A percentile compares a stretch with the other conserved stretches of the same genome.
These are phyloP conservation scores for Gleditsia sinensis DNA, from an alignment of 306 rosid species.

Conservation along the genomic window DNA sequence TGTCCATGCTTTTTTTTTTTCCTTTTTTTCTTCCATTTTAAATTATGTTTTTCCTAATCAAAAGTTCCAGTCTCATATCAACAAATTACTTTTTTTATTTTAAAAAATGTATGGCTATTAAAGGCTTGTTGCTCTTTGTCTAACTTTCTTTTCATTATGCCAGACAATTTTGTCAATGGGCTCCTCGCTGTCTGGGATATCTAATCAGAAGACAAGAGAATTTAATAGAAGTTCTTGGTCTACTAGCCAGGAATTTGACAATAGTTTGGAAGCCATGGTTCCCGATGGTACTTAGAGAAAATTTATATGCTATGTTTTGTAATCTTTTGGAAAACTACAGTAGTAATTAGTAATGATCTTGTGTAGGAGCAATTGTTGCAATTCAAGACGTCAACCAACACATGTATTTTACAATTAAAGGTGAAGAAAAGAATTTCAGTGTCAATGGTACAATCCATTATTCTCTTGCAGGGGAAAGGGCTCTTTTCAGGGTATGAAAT, in stretches of 20 bases:
- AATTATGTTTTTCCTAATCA: neutral
- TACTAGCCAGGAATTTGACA: slow-evolving; percentile 44
- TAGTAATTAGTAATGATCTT: slow-evolving; percentile 42
- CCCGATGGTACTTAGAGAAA: slow-evolving; percentile 69
- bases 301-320: slow-evolving; percentile 29
- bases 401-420: slow-evolving; percentile 82
- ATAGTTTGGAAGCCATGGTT: slow-evolving; percentile 56
- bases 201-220: slow-evolving; percentile 42
- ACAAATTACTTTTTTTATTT: slow-evolving; percentile 3
- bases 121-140: slow-evolving; percentile 21
- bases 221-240: slow-evolving; percentile 43
- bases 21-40: neutral
- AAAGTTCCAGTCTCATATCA: neutral
- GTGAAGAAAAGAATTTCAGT: slow-evolving; percentile 57
- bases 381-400: slow-evolving; percentile 86
- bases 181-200: slow-evolving; percentile 65
- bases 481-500: slow-evolving; percentile 85
- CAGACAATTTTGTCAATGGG: slow-evolving; percentile 64
- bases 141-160: slow-evolving; percentile 33
- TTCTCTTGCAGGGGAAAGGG: slow-evolving; percentile 89
- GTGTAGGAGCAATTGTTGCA: slow-evolving; percentile 88
- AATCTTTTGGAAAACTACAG: slow-evolving; percentile 32
- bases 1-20: neutral
- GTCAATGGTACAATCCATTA: slow-evolving; percentile 75
- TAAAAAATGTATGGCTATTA: no score